Conservation (phyloP, 805 yeast species). For the Jamesozyma lodderae region DNA sequence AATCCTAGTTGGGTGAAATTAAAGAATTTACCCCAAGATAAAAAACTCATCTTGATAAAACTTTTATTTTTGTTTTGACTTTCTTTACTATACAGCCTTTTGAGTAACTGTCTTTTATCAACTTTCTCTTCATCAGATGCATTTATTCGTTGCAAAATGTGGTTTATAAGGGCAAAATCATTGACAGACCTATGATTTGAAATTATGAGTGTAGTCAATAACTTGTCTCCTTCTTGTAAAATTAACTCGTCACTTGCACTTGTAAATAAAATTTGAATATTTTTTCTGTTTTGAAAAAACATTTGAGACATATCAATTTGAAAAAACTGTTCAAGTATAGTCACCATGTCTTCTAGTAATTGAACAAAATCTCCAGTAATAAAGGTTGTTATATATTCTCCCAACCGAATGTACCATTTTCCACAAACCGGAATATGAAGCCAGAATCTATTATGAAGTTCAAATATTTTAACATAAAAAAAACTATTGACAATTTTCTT, state of each 20-base stretch:
- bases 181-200: constrained; percentile 59
- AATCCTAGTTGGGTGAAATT: constrained; percentile 46
- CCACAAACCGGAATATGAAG: constrained; percentile 17
- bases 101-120: constrained; percentile 6
- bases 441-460: constrained; percentile 9
- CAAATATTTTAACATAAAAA: background rate
- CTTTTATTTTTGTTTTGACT: background rate
- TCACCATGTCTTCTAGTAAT: constrained; percentile 6
- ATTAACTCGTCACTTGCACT: constrained; percentile 18
- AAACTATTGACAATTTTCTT: background rate
- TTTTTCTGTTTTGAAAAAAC: constrained; percentile 15
- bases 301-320: constrained; percentile 15
- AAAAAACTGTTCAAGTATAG: constrained; percentile 11
- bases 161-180: constrained; percentile 51
- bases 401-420: constrained; percentile 3
- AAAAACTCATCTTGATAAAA: constrained; percentile 44
- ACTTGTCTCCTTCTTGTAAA: constrained; percentile 5
- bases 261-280: constrained; percentile 18
- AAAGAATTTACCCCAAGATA: constrained; percentile 65
- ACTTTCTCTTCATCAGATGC: constrained; percentile 3
- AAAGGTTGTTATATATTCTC: background rate
- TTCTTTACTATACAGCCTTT: constrained; percentile 7
- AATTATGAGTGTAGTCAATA: constrained; percentile 17
- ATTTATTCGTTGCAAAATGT: constrained; percentile 17
- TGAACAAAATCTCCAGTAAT: constrained; percentile 5